Evolutionary conservation across 495 filamentous ascomycete species (phyloP).

Genomic region (Ramalina peruviana): DNA sequence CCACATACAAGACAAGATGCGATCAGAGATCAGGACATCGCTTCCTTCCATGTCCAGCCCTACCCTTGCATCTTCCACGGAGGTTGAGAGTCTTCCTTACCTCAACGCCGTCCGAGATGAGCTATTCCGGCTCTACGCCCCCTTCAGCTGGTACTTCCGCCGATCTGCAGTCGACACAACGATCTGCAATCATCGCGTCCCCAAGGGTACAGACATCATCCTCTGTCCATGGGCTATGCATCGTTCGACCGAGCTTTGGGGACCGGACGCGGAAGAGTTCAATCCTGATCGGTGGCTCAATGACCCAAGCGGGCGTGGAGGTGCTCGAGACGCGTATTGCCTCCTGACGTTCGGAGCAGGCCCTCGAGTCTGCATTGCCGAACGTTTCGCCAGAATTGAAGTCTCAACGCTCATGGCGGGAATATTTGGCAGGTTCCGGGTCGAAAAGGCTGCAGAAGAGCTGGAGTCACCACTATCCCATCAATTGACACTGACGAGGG

Average conservation of each 20-base stretch:
- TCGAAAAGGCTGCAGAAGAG: slow-evolving; percentile 24
- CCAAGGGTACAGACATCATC: slow-evolving; percentile 20
- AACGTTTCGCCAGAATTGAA: slow-evolving; percentile 65
- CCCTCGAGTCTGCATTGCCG: slow-evolving; percentile 64
- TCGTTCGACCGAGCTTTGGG: slow-evolving; percentile 22
- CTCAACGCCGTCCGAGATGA: slow-evolving; percentile 56
- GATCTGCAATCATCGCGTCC: slow-evolving; percentile 18
- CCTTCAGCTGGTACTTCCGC: slow-evolving; percentile 58
- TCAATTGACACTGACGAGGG: slow-evolving; percentile 1
- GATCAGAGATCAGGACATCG: slow-evolving; percentile 42
- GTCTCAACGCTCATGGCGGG: slow-evolving; percentile 65
- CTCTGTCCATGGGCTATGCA: slow-evolving; percentile 24
- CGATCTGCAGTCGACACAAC: slow-evolving; percentile 39
- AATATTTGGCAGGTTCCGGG: slow-evolving; percentile 54
- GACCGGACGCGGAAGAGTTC: slow-evolving; percentile 27
- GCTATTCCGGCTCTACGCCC: slow-evolving; percentile 54
- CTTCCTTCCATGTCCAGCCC: slow-evolving; percentile 39
- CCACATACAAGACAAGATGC: slow-evolving; percentile 37
- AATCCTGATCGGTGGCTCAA: slow-evolving; percentile 29
- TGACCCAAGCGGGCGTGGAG: slow-evolving; percentile 31
- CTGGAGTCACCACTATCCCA: background rate
- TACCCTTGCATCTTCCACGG: background rate
- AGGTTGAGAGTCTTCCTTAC: slow-evolving; percentile 41
- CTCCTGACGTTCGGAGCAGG: slow-evolving; percentile 74
- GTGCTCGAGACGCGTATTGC: slow-evolving; percentile 47